phyloP scores from a whole-genome alignment of 2,329 filamentous ascomycete genomes.

The Arthrobotrys sinensis region DNA sequence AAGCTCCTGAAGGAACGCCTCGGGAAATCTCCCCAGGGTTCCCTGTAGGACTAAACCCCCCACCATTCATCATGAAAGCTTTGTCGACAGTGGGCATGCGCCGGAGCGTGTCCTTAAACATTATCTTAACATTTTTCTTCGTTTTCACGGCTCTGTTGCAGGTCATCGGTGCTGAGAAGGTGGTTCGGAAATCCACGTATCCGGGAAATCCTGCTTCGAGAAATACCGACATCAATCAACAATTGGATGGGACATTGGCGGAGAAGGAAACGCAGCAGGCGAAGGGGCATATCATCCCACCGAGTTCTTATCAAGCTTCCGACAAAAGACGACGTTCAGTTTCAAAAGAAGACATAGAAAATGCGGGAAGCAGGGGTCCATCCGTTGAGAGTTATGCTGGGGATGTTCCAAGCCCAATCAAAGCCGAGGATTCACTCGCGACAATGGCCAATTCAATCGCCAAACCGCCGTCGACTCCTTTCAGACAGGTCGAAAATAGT shows the following conservation, averaged over 20 bases:
- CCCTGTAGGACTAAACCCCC: constrained; percentile 33
- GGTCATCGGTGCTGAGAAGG: constrained; percentile 61
- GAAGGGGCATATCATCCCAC: constrained; percentile 55
- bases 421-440: constrained; percentile 45
- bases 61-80: constrained; percentile 46
- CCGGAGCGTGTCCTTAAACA: constrained; percentile 45
- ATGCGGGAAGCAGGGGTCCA: constrained; percentile 34
- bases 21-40: constrained; percentile 52
- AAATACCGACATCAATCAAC: constrained; percentile 48
- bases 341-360: constrained; percentile 50
- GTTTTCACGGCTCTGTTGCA: constrained; percentile 59
- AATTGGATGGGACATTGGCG: constrained; percentile 42
- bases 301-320: constrained; percentile 59
- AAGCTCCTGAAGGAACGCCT: constrained; percentile 59
- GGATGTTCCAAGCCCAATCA: constrained; percentile 49
- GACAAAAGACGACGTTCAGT: constrained; percentile 55
- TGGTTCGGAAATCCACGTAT: constrained; percentile 52
- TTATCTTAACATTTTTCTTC: constrained; percentile 53
- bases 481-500: constrained; percentile 2
- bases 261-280: constrained; percentile 45
- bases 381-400: constrained; percentile 49
- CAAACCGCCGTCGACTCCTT: constrained; percentile 26
- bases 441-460: constrained; percentile 36
- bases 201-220: constrained; percentile 34
- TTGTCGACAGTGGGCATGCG: constrained; percentile 55